Evolutionary conservation across 2,329 filamentous ascomycete species (phyloP), one percentile per base, ranked within the genome.

Genomic region (Venturia oleaginea): DNA sequence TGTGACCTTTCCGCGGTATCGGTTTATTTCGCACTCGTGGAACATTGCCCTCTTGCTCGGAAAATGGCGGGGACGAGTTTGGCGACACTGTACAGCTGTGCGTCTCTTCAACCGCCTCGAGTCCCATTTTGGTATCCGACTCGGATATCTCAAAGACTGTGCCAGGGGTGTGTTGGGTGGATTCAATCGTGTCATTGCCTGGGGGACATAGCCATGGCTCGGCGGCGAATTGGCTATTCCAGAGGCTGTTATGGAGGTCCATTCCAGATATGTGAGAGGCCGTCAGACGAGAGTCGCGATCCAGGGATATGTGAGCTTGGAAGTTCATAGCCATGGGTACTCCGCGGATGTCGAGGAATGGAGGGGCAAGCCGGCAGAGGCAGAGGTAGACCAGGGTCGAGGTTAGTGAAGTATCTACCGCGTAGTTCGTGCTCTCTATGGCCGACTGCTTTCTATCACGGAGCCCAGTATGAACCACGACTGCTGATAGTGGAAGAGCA

Each of bases 1-100:
- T 87, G 67, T 88, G 86, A 0, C 86, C 63, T 60, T 64, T 64
- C 34, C 63, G 63, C n/a, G 63, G 63, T 24, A 64, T 64, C 17
- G 63, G 63, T 61, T 61, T 64, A n/a, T 55, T 43, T 60, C 59
- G 59, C 1, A 57, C 51, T 34, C 51, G 51, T 11, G 17, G 15
- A 27, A 34, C 51, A n/a, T 5, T 30, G 51, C 51, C 22, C 30
- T 57, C 51, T 34, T 19, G 51, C 51, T 57, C 51, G 17, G 51
- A 32, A n/a, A 57, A 32, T 22, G 51, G 51, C 15, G 15, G n/a
- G 17, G 51, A 57, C n/a, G 51, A 57, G 15, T 57, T 37, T 22
- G 51, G 51, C 34, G 51, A 57, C 5, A 57, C 30, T 11, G 15
- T 57, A n/a, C 24, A 27, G n/a, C 11, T 48, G 17, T 22, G 8